Evolutionary conservation across 2,329 filamentous ascomycete species (phyloP), one percentile per base, ranked within the genome.

Genomic region (Chrysosporium keratinophilum): DNA sequence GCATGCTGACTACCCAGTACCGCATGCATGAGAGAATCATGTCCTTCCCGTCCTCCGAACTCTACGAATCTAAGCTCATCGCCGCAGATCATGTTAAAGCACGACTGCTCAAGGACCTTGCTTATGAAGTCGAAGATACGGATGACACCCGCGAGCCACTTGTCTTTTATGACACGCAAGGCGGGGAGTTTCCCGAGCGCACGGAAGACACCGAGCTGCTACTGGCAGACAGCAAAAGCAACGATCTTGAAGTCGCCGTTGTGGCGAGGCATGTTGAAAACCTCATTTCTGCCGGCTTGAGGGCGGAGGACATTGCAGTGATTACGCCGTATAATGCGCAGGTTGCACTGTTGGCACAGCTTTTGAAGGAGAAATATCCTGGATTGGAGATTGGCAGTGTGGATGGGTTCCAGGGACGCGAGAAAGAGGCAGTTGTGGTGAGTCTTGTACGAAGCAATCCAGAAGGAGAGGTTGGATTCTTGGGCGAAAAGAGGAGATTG

Each of bases 21-120:
- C 88, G 93, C 37, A 98, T 98, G 93, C 89, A 98, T 66, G 85
- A 95, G 64, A 82, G 77, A 52, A 97, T 98, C 63, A 97, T 97
- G 90, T 79, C 82, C 5, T 98, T 96, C 63, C 91, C 93, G 0
- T 96, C 91, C 0, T 79, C 87, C 57, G 84, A 91, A 65, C 76
- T 97, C 10, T 98, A 98, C 71, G 87, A 88, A 57, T 81, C 80
- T 1, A 84, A 84, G 62, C 79, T 98, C 1, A 73, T 90, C 2
- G 91, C 93, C 0, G 89, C 86, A 1, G 87, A 91, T 3, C 75
- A 76, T 0, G 93, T 97, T 57, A 86, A 84, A 66, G 73, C 72
- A 4, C 81, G 90, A 14, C 71, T 96, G 5, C 77, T 98, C 7
- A 84, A 76, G 50, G 85, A 89, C 58, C 69, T 98, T 3, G 80